Evolutionary conservation across 148 eudicot genomes (phyloP).

Genomic region (Vaccinium corymbosum): DNA sequence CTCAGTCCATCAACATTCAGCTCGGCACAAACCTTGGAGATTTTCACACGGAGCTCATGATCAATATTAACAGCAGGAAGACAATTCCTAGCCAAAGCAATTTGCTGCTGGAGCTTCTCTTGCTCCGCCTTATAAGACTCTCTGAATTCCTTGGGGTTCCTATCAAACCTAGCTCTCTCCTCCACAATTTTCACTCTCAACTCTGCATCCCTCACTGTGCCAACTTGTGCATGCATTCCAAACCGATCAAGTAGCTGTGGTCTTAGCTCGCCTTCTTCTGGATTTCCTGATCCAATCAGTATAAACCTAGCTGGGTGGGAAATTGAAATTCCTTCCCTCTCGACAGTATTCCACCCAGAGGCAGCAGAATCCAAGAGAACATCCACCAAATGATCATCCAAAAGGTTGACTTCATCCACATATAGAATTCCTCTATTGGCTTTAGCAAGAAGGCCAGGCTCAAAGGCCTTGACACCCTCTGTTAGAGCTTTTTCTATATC

Average conservation of each 20-base stretch:
- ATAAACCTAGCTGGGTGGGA: constrained; percentile 95
- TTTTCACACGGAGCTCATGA: constrained; percentile 79
- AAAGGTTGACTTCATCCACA: constrained; percentile 86
- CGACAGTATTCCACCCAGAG: constrained; percentile 95
- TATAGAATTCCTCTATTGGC: constrained; percentile 87
- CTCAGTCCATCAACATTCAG: constrained; percentile 90
- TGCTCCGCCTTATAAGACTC: constrained; percentile 66
- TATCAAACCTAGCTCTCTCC: constrained; percentile 80
- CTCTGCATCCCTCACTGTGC: constrained; percentile 90
- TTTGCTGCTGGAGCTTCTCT: constrained; percentile 72
- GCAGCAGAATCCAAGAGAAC: constrained; percentile 96
- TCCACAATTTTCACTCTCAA: constrained; percentile 94
- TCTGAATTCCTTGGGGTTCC: constrained; percentile 74
- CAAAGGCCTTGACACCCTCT: constrained; percentile 94
- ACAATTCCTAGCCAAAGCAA: constrained; percentile 47
- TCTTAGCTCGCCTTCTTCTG: constrained; percentile 88
- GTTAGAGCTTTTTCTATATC: constrained; percentile 94
- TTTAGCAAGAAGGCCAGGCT: constrained; percentile 96
- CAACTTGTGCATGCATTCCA: constrained; percentile 97
- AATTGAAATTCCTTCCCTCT: constrained; percentile 91
- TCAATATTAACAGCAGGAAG: constrained; percentile 74
- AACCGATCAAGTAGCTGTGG: constrained; percentile 91
- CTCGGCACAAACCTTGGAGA: constrained; percentile 88
- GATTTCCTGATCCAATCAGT: constrained; percentile 83
- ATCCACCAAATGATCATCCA: constrained; percentile 88